A percentile compares a stretch with the other conserved stretches of the same genome.
Evolutionary conservation across 805 yeast species (phyloP).

Genomic region (Gaillardinia entomophila): DNA sequence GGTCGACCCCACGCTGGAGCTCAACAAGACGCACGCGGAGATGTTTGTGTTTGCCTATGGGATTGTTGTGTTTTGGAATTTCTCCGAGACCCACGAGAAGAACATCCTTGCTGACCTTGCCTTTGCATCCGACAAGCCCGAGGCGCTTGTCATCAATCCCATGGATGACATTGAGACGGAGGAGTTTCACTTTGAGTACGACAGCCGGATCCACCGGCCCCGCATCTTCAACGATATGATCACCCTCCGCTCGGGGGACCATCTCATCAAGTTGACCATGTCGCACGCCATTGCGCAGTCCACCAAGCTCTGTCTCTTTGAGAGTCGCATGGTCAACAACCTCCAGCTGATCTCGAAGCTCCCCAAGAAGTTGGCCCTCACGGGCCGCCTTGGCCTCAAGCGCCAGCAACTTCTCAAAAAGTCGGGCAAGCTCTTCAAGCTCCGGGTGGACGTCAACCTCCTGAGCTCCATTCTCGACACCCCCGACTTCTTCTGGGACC

Average conservation of each 20-base stretch:
- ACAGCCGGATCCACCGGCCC: constrained; percentile 54
- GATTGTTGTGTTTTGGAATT: constrained; percentile 97
- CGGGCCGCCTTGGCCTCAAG: constrained; percentile 80
- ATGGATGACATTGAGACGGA: constrained; percentile 87
- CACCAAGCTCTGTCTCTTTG: constrained; percentile 85
- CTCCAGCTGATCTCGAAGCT: constrained; percentile 80
- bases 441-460: constrained; percentile 89
- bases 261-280: constrained; percentile 84
- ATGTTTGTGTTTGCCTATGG: constrained; percentile 89
- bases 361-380: constrained; percentile 84
- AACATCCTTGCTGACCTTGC: constrained; percentile 88
- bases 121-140: constrained; percentile 47
- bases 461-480: constrained; percentile 89
- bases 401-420: constrained; percentile 81
- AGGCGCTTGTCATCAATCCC: constrained; percentile 60
- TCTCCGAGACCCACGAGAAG: constrained; percentile 86
- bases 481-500: constrained; percentile 93
- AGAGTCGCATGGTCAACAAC: constrained; percentile 81
- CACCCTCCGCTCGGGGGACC: constrained; percentile 85
- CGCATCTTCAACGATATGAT: constrained; percentile 91
- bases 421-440: constrained; percentile 83
- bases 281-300: constrained; percentile 97
- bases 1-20: constrained; percentile 18
- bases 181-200: constrained; percentile 74
- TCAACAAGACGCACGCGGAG: constrained; percentile 67